These are phyloP conservation scores for Sporothrix inflata DNA, from an alignment of 2,329 filamentous ascomycete genomes.

Conservation along the genomic window DNA sequence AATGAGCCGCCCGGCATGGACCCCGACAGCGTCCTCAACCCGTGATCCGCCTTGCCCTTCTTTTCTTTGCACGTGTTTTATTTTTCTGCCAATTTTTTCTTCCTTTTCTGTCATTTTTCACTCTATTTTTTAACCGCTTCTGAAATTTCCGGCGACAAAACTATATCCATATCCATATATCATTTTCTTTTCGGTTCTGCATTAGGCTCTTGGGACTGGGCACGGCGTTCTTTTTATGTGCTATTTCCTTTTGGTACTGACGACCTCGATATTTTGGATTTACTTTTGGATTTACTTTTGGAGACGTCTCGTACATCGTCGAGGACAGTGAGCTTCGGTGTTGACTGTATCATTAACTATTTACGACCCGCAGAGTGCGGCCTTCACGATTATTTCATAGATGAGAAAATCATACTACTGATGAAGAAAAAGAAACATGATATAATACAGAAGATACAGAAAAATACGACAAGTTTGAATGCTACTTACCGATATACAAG, in stretches of 20 bases:
- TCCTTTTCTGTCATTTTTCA: not conserved
- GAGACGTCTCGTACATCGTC: not conserved
- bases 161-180: slow-evolving; percentile 2
- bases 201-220: slow-evolving; percentile 3
- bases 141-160: not conserved
- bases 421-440: not conserved
- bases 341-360: slow-evolving; percentile 15
- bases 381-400: not conserved
- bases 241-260: not conserved
- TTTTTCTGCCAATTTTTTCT: not conserved
- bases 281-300: not conserved
- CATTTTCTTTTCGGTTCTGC: not conserved
- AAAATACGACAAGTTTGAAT: not conserved
- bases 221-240: not conserved
- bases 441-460: not conserved
- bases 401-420: slow-evolving; percentile 11
- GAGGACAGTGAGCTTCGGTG: not conserved
- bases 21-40: not conserved
- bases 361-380: not conserved
- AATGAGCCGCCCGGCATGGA: slow-evolving; percentile 46
- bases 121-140: not conserved
- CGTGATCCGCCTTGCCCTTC: not conserved
- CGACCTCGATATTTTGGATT: not conserved
- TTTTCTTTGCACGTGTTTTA: not conserved
- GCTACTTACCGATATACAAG: not conserved